These are phyloP conservation scores for Xylaria palmicola DNA, from an alignment of 495 filamentous ascomycete species.

Conservation along the genomic window DNA sequence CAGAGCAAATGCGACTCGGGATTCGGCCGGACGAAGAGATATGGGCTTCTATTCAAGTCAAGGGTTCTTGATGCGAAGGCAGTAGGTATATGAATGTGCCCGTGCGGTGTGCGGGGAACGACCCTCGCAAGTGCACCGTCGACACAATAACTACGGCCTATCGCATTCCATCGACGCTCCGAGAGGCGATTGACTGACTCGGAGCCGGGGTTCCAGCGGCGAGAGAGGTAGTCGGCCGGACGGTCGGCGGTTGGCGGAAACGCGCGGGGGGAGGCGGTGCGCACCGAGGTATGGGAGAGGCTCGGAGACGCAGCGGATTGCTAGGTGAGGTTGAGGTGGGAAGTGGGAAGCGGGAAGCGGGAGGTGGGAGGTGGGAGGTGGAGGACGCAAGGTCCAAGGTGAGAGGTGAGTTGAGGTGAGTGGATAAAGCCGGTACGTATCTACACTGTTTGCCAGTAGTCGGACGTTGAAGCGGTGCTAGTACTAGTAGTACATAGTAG, in stretches of 20 bases:
- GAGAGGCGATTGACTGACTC: constrained; percentile 6
- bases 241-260: not conserved
- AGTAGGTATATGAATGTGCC: constrained; percentile 19
- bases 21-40: constrained; percentile 12
- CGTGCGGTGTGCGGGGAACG: constrained; percentile 54
- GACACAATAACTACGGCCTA: constrained; percentile 45
- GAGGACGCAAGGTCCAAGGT: not conserved
- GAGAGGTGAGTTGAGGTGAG: not conserved
- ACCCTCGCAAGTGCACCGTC: constrained; percentile 52
- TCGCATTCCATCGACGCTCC: constrained; percentile 47
- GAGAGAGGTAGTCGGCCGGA: not conserved
- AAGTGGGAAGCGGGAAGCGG: not conserved
- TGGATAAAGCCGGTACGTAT: too few relatives aligned
- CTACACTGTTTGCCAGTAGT: too few relatives aligned
- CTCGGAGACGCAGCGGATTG: not conserved
- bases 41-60: too few relatives aligned
- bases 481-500: too few relatives aligned
- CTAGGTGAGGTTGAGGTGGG: not conserved
- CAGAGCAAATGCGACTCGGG: not conserved
- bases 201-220: not conserved
- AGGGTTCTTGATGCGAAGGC: constrained; percentile 14
- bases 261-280: not conserved
- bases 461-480: too few relatives aligned
- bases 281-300: constrained; percentile 5
- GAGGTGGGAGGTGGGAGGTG: not conserved